Conservation (phyloP, 2,329 filamentous ascomycete species). For the Aspergillus ochraceus region DNA sequence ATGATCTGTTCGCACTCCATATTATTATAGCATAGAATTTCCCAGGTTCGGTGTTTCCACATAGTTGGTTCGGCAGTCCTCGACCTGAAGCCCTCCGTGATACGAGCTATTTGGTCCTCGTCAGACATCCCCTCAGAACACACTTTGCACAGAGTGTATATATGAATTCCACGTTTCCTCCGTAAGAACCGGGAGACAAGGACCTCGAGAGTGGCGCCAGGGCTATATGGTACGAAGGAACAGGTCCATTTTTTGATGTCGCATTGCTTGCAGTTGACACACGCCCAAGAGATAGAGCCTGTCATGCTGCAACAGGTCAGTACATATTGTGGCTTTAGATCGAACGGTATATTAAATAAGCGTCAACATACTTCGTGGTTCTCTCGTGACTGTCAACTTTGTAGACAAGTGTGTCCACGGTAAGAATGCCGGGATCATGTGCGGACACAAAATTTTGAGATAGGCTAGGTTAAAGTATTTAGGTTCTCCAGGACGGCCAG, state of each 20-base stretch:
- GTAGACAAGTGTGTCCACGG: too few species aligned
- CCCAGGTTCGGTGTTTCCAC: neutral
- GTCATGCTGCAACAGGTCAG: too few species aligned
- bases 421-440: too few species aligned
- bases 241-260: neutral
- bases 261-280: neutral
- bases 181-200: neutral
- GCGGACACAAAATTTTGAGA: too few species aligned
- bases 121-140: neutral
- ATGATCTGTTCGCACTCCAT: neutral
- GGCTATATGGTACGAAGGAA: neutral
- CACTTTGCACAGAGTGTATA: too few species aligned
- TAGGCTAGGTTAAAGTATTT: too few species aligned
- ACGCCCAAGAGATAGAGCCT: too few species aligned
- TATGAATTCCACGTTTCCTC: neutral
- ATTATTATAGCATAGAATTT: neutral
- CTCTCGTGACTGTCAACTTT: too few species aligned
- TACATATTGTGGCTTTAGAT: too few species aligned
- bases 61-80: neutral
- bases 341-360: too few species aligned
- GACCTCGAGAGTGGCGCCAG: neutral
- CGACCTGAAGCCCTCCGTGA: neutral
- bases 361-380: too few species aligned
- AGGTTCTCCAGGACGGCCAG: too few species aligned
- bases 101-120: neutral